phyloP scores from a whole-genome alignment of 2,329 filamentous ascomycete species.

The Dactylonectria macrodidyma region DNA sequence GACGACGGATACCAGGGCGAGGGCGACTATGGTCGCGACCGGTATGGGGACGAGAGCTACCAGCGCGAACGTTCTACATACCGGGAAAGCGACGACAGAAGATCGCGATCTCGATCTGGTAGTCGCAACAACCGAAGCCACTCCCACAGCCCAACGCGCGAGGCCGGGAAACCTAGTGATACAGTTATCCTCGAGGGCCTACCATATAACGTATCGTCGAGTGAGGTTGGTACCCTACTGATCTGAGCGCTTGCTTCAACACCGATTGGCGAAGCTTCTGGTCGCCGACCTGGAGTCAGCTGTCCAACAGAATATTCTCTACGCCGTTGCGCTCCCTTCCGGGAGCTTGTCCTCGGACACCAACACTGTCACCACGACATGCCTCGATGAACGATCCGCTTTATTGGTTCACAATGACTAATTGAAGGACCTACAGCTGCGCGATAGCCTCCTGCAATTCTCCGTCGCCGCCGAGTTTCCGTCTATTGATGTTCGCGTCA shows the following conservation, averaged over 20 bases:
- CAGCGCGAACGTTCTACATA: slow-evolving; percentile 38
- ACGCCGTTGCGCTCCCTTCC: slow-evolving; percentile 8
- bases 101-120: slow-evolving; percentile 47
- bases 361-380: slow-evolving; percentile 24
- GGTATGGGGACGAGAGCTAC: slow-evolving; percentile 40
- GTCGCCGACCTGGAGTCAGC: slow-evolving; percentile 26
- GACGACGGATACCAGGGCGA: slow-evolving; percentile 54
- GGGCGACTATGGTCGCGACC: slow-evolving; percentile 39
- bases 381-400: slow-evolving; percentile 29
- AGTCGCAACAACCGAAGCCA: slow-evolving; percentile 50
- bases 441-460: slow-evolving; percentile 53
- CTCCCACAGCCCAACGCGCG: slow-evolving; percentile 54
- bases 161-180: slow-evolving; percentile 61
- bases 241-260: slow-evolving; percentile 34
- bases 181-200: slow-evolving; percentile 71
- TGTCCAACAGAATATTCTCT: slow-evolving; percentile 22
- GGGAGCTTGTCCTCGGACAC: slow-evolving; percentile 24
- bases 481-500: slow-evolving; percentile 57
- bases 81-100: slow-evolving; percentile 38
- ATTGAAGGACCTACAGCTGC: slow-evolving; percentile 51
- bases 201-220: slow-evolving; percentile 63
- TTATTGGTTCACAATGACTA: slow-evolving; percentile 45
- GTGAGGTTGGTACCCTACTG: slow-evolving; percentile 62
- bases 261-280: slow-evolving; percentile 16
- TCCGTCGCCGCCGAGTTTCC: slow-evolving; percentile 55